Evolutionary conservation across 1,284 basidiomycete genomes (phyloP), one percentile per base, ranked within the genome.

Genomic region (Macrocybe sp.): DNA sequence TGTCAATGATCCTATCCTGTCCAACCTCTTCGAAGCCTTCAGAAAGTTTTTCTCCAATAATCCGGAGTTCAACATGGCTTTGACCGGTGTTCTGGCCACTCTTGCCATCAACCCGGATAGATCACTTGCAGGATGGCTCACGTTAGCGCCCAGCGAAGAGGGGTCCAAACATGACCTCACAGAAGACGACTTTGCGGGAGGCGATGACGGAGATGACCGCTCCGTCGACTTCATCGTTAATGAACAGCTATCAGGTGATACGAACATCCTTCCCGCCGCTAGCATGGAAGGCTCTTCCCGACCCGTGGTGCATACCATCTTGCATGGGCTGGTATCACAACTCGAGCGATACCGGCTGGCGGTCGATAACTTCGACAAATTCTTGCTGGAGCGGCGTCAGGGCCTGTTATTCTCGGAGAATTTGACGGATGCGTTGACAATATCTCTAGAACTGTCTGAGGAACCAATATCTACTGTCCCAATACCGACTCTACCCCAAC

Each of bases 341-440:
- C 75, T 94, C 2, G 87, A 89, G 57, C 76, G 79, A 37, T 94
- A 93, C 63, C 81, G 91, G 11, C 74, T 79, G 45, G 65, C 76
- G 11, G 79, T 95, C 12, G 76, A 85, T 10, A 73, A 85, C 41
- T 97, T 99, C 63, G 93, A 97, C 67, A 77, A 78, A 56, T 89
- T 83, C 58, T 78, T 99, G 2, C 65, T 81, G 1, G 93, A 98
- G 66, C 81, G 96, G 29, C 76, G 96, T 34, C 86, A 89, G 60
- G 94, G 95, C 2, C 71, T 99, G 12, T 70, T 97, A 22, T 97
- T 96, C 65, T 89, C 89, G 1, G 95, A 97, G 66, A 95, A 96
- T 61, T 69, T 97, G 31, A 90, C 85, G 12, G 96, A 97, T 59
- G 95, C 94, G 1, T 73, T 98, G 55, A 86, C 74, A 41, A 72